Conservation (phyloP, 345 rosid species). For the Syzygium aqueum region DNA sequence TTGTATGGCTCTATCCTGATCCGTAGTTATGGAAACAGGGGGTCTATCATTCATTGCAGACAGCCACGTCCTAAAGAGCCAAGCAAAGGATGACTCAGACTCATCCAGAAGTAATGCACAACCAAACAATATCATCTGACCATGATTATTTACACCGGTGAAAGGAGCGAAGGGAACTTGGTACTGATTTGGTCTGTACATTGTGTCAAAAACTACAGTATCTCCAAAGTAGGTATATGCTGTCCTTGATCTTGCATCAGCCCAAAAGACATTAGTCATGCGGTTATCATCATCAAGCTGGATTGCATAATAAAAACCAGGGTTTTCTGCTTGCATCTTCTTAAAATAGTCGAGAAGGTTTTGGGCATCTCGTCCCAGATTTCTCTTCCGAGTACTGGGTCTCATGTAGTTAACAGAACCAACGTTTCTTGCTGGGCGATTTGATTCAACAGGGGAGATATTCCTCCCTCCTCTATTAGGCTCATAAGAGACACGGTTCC, state of each 20-base stretch:
- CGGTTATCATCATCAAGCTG: slow-evolving; percentile 55
- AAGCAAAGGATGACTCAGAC: slow-evolving; percentile 56
- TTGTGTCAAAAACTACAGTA: slow-evolving; percentile 56
- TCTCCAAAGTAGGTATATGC: slow-evolving; percentile 58
- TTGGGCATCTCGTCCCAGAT: slow-evolving; percentile 54
- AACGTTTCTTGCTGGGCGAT: slow-evolving; percentile 18
- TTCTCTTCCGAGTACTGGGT: slow-evolving; percentile 30
- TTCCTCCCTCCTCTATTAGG: slow-evolving; percentile 15
- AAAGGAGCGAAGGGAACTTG: slow-evolving; percentile 66
- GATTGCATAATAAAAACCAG: slow-evolving; percentile 60
- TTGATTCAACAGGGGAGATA: slow-evolving; percentile 20
- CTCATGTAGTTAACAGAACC: slow-evolving; percentile 18
- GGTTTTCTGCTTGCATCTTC: slow-evolving; percentile 59
- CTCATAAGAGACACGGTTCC: slow-evolving; percentile 25
- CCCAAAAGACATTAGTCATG: slow-evolving; percentile 69
- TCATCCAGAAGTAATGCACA: slow-evolving; percentile 64
- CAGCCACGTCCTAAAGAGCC: slow-evolving; percentile 54
- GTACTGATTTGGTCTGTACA: slow-evolving; percentile 63
- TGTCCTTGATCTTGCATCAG: slow-evolving; percentile 63
- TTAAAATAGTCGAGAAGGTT: slow-evolving; percentile 51
- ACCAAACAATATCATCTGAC: slow-evolving; percentile 57
- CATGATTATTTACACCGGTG: slow-evolving; percentile 62
- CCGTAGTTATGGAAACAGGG: slow-evolving; percentile 57
- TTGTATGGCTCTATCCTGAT: slow-evolving; percentile 68
- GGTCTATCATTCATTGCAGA: slow-evolving; percentile 48